A percentile compares a stretch with the other conserved stretches of the same genome.
These are phyloP conservation scores for Neurospora sp. DNA, from an alignment of 495 filamentous ascomycete species.

Conservation along the genomic window DNA sequence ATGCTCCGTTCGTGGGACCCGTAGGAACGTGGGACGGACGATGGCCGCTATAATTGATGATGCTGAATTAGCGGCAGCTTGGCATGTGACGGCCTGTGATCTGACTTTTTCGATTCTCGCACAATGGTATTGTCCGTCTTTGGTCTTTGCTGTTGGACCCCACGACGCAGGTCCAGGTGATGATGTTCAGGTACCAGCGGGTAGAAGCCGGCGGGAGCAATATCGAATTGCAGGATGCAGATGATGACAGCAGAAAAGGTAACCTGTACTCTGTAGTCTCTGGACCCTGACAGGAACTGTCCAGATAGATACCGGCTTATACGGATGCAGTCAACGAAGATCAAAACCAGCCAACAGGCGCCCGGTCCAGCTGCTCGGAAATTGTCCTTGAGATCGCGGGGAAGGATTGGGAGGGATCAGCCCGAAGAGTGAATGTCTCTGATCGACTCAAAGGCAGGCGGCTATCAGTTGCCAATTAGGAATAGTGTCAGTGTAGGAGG, in stretches of 20 bases:
- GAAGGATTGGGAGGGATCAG: not conserved
- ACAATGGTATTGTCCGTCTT: not conserved
- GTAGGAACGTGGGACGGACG: not conserved
- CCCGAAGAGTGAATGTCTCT: not conserved
- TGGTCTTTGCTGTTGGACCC: not conserved
- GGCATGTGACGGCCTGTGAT: conserved; percentile 14
- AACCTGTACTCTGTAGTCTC: not conserved
- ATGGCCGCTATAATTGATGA: not conserved
- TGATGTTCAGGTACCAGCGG: conserved; percentile 4
- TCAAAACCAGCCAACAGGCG: conserved; percentile 14
- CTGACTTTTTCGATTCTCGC: not conserved
- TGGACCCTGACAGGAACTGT: not conserved
- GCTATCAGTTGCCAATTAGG: not conserved
- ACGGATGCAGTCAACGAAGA: conserved; percentile 17
- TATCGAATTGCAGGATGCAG: not conserved
- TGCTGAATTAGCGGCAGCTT: conserved; percentile 18
- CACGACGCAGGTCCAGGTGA: not conserved
- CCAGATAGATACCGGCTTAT: conserved; percentile 12
- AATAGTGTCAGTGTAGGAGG: not conserved
- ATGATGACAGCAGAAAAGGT: not conserved
- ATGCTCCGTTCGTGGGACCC: not conserved
- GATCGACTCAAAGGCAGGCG: not conserved
- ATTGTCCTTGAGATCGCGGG: not conserved
- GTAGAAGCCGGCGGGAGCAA: conserved; percentile 2
- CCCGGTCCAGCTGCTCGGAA: conserved; percentile 14